Evolutionary conservation across 129 eudicot genomes (phyloP).

Genomic region (Flaveria trinervia): DNA sequence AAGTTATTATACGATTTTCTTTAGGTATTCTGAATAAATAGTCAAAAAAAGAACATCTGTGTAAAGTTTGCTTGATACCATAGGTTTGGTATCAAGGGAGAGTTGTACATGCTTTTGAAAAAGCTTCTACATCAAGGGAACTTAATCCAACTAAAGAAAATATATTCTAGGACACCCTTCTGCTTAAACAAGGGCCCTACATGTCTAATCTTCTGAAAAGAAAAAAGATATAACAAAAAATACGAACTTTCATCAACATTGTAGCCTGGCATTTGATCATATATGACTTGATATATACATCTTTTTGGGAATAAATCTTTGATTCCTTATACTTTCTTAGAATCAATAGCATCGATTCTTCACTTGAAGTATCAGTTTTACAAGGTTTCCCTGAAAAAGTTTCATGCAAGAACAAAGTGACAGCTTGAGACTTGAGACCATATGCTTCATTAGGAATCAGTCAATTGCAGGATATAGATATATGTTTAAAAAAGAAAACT

Average conservation of each 20-base stretch:
- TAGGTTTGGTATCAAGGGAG: slow-evolving; percentile 38
- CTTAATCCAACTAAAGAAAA: slow-evolving; percentile 29
- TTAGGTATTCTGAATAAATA: slow-evolving; percentile 31
- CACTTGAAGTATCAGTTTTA: background rate
- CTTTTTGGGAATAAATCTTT: background rate
- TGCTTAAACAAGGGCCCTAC: slow-evolving; percentile 34
- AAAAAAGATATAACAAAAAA: background rate
- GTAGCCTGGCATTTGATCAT: background rate
- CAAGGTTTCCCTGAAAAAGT: background rate
- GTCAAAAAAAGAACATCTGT: slow-evolving; percentile 23
- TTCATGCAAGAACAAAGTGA: background rate
- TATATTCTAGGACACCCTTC: slow-evolving; percentile 43
- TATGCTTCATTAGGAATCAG: background rate
- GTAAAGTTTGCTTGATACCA: slow-evolving; percentile 39
- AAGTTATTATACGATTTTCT: slow-evolving; percentile 17
- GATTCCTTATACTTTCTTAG: background rate
- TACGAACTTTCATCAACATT: slow-evolving; percentile 8
- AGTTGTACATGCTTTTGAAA: slow-evolving; percentile 28
- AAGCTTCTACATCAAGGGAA: slow-evolving; percentile 34
- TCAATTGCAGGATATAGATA: background rate
- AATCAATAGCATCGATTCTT: background rate
- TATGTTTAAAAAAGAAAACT: background rate
- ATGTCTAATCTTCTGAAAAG: slow-evolving; percentile 10
- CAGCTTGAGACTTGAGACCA: slow-evolving; percentile 2
- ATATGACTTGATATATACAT: background rate